phyloP scores from a whole-genome alignment of 139 green algal species.

The Yamagishiella unicocca region DNA sequence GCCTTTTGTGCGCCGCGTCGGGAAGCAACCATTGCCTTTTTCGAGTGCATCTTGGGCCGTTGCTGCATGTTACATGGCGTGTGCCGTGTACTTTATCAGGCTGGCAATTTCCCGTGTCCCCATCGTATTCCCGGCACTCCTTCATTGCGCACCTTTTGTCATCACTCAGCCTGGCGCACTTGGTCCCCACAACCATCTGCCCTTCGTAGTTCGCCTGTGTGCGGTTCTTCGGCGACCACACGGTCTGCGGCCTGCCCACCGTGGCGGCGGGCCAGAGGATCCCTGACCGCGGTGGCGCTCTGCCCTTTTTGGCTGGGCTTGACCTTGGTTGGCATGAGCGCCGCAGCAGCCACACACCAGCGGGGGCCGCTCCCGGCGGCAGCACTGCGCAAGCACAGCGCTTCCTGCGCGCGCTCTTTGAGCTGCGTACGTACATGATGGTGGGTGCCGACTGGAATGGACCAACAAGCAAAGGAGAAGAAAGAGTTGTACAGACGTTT shows the following conservation, averaged over 20 bases:
- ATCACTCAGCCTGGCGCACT: too few relatives aligned
- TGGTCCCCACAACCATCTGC: too few relatives aligned
- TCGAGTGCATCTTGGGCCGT: too few relatives aligned
- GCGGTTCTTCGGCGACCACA: conserved; percentile 44
- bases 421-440: conserved; percentile 48
- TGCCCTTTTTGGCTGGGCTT: conserved; percentile 28
- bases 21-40: too few relatives aligned
- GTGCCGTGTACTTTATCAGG: too few relatives aligned
- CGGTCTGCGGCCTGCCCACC: conserved; percentile 24
- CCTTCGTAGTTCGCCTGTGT: neutral
- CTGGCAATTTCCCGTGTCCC: too few relatives aligned
- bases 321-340: conserved; percentile 35
- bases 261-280: neutral
- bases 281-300: conserved; percentile 21
- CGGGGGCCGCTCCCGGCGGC: neutral
- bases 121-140: too few relatives aligned
- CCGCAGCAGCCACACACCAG: neutral
- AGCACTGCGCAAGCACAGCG: neutral
- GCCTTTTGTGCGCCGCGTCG: too few relatives aligned
- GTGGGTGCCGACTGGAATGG: conserved; percentile 18
- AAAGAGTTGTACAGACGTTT: too few relatives aligned
- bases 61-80: too few relatives aligned
- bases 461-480: too few relatives aligned
- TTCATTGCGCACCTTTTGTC: too few relatives aligned
- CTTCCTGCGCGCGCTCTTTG: conserved; percentile 47